A percentile compares a stretch with the other conserved stretches of the same genome.
These are phyloP conservation scores for Kodamaea laetipori DNA, from an alignment of 805 yeast genomes.

Conservation along the genomic window DNA sequence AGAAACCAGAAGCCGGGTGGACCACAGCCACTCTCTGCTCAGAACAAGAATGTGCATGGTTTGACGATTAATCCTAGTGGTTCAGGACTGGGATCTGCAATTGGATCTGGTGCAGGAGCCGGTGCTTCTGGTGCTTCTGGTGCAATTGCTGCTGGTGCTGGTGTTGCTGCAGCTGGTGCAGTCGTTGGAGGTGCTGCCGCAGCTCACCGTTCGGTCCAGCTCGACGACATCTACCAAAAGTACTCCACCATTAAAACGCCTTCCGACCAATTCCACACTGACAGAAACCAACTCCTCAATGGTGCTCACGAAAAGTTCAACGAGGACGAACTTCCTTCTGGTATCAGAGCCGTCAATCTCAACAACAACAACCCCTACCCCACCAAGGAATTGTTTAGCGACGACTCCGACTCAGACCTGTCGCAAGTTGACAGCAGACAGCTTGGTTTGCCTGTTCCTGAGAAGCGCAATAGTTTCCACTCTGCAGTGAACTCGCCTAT, in stretches of 20 bases:
- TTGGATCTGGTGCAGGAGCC: no score
- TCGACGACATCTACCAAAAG: constrained; percentile 46
- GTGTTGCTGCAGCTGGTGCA: neutral
- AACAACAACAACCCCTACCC: constrained; percentile 32
- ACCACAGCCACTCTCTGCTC: neutral
- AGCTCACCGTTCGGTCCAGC: constrained; percentile 37
- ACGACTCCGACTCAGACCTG: constrained; percentile 23
- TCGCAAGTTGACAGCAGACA: constrained; percentile 7
- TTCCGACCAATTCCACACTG: constrained; percentile 38
- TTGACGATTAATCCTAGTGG: constrained; percentile 17
- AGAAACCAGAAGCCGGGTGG: neutral
- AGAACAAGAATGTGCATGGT: constrained; percentile 17
- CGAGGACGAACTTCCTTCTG: constrained; percentile 37
- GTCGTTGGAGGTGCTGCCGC: neutral
- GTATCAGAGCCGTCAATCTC: constrained; percentile 31
- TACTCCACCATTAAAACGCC: constrained; percentile 43
- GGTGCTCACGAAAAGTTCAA: constrained; percentile 38
- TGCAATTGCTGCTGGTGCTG: no score
- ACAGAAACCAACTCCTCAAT: constrained; percentile 39
- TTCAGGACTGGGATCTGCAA: no score
- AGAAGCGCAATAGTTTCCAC: constrained; percentile 34
- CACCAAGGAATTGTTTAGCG: constrained; percentile 41
- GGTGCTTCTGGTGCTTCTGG: no score
- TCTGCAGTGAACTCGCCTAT: constrained; percentile 45
- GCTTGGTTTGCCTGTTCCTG: constrained; percentile 28